These are phyloP conservation scores for Chlorella sp. DNA, from an alignment of 139 green algal genomes.

Conservation along the genomic window DNA sequence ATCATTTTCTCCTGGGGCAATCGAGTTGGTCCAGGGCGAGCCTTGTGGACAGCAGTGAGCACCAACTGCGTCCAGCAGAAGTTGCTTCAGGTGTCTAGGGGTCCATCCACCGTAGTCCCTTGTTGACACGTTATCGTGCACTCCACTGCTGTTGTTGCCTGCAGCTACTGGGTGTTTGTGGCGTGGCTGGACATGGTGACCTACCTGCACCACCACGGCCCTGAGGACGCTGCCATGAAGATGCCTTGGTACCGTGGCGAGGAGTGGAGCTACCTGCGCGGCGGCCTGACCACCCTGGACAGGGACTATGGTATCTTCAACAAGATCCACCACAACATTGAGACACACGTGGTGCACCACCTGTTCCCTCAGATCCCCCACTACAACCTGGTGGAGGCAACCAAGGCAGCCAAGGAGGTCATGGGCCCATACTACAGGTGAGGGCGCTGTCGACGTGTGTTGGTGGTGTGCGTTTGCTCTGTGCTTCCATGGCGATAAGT, in stretches of 20 bases:
- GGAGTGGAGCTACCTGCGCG: constrained; percentile 92
- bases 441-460: too few species aligned
- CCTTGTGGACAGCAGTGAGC: too few species aligned
- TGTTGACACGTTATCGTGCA: too few species aligned
- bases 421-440: constrained; percentile 90
- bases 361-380: constrained; percentile 95
- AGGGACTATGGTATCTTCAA: constrained; percentile 96
- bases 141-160: too few species aligned
- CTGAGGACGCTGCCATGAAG: constrained; percentile 61
- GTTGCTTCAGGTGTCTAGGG: too few species aligned
- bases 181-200: constrained; percentile 94
- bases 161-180: constrained; percentile 85
- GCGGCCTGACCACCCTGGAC: constrained; percentile 87
- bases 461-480: too few species aligned
- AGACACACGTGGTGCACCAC: constrained; percentile 93
- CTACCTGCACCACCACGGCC: constrained; percentile 94
- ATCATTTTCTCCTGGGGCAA: too few species aligned
- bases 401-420: constrained; percentile 81
- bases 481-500: too few species aligned
- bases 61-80: too few species aligned
- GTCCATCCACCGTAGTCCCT: too few species aligned
- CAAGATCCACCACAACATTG: constrained; percentile 96
- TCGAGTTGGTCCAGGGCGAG: too few species aligned
- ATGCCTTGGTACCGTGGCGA: constrained; percentile 89
- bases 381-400: constrained; percentile 89